Evolutionary conservation across 2,329 filamentous ascomycete species (phyloP), one percentile per base, ranked within the genome.

Genomic region (Paracamarosporium sp.): DNA sequence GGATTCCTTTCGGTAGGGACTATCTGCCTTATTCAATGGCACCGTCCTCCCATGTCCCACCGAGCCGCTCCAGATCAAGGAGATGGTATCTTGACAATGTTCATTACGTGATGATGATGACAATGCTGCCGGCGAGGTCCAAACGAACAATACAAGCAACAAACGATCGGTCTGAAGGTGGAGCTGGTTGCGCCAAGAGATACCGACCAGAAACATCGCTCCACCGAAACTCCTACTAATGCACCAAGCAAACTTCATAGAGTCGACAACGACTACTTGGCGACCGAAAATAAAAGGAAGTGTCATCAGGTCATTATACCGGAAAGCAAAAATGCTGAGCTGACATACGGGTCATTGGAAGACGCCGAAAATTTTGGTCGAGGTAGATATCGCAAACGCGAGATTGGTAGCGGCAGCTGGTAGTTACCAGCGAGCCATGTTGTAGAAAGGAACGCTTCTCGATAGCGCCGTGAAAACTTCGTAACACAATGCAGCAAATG

Each of bases 291-390:
- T 17, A 56, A 30, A 59, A 30, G 61, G 64, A 62, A 60, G 60
- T 61, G 61, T 69, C 64, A 56, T 69, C 56, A 69, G 28, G 51
- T 67, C 66, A 57, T 69, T 28, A 65, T 44, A 15, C 22, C 53
- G 48, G 58, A 61, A 64, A 55, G 50, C 53, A 64, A 63, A 38
- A 54, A 50, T 59, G 55, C 60, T 41, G 48, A 63, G 57, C 40
- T 59, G 51, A 53, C 20, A 55, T 55, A 59, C 33, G 58, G 20
- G n/a, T 38, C 28, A 53, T 43, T 40, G 45, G 47, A n/a, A 56
- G 45, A 55, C 35, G 50, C 48, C 50, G 38, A 27, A 25, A 30
- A 40, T 51, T 54, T 53, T 52, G 25, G 55, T 53, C 30, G 30
- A 50, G 41, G 24, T 47, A 15, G 15, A 17, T 36, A 43, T 60